Conservation (phyloP, 2,329 filamentous ascomycete genomes). For the Epichloe typhina region DNA sequence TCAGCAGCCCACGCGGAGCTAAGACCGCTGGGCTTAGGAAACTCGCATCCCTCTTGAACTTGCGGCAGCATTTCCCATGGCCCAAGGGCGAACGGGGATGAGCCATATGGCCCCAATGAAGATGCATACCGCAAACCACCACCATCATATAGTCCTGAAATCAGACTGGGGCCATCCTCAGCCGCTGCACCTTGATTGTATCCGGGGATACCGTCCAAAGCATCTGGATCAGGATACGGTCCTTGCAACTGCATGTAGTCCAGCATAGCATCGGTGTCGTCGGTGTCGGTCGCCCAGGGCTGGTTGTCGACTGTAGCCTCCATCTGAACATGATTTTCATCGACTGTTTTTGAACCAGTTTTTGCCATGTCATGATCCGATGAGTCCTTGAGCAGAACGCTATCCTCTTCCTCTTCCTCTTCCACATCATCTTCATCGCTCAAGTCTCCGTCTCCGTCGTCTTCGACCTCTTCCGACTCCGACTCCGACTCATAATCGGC, state of each 20-base stretch:
- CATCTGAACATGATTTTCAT: conserved; percentile 5
- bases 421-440: conserved; percentile 4
- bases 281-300: conserved; percentile 1
- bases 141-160: conserved; percentile 5
- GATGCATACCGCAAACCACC: conserved; percentile 4
- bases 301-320: conserved; percentile 6
- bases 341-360: neutral
- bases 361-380: conserved; percentile 10
- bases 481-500: neutral
- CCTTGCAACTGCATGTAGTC: conserved; percentile 5
- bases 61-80: conserved; percentile 6
- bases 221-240: conserved; percentile 5
- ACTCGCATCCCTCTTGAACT: conserved; percentile 18
- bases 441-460: conserved; percentile 10
- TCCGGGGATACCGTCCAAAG: neutral
- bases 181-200: neutral
- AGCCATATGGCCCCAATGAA: conserved; percentile 7
- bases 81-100: conserved; percentile 11
- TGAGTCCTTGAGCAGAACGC: conserved; percentile 20
- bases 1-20: conserved; percentile 22
- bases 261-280: conserved; percentile 1
- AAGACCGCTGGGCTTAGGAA: conserved; percentile 16
- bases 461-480: neutral
- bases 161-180: conserved; percentile 2
- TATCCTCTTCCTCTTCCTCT: conserved; percentile 8